phyloP scores from a whole-genome alignment of 164 flowering plant genomes.

The Stephania cephalantha region DNA sequence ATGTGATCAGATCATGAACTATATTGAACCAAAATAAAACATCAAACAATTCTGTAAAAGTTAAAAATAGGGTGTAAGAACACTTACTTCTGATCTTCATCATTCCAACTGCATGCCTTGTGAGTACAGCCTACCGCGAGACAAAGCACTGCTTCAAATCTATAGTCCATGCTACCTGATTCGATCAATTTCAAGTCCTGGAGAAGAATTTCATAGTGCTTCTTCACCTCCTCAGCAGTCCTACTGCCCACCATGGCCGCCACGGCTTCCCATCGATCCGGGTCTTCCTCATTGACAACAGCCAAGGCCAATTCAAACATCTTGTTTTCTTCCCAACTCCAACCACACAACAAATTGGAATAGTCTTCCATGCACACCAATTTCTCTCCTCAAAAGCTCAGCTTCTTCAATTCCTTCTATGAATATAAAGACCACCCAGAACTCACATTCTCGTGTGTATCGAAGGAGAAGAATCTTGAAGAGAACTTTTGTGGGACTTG shows the following conservation, averaged over 20 bases:
- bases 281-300: constrained; percentile 45
- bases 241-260: constrained; percentile 56
- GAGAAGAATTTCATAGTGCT: constrained; percentile 49
- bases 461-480: constrained; percentile 5
- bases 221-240: constrained; percentile 52
- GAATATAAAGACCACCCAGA: constrained; percentile 14
- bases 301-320: constrained; percentile 67
- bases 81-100: constrained; percentile 31
- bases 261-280: constrained; percentile 53
- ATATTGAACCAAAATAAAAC: neutral
- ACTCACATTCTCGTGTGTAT: constrained; percentile 29
- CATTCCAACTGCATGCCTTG: constrained; percentile 14
- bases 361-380: constrained; percentile 24
- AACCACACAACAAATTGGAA: constrained; percentile 25
- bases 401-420: constrained; percentile 7
- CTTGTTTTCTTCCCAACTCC: constrained; percentile 85
- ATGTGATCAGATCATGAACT: neutral
- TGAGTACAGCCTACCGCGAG: constrained; percentile 6
- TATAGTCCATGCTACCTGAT: constrained; percentile 41
- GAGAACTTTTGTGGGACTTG: constrained; percentile 1
- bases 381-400: neutral
- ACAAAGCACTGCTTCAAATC: constrained; percentile 20
- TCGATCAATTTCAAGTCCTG: constrained; percentile 57
- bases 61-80: neutral
- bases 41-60: neutral